These are phyloP conservation scores for Teratosphaeria pseudoeucalypti DNA, from an alignment of 2,329 filamentous ascomycete genomes.

Conservation along the genomic window DNA sequence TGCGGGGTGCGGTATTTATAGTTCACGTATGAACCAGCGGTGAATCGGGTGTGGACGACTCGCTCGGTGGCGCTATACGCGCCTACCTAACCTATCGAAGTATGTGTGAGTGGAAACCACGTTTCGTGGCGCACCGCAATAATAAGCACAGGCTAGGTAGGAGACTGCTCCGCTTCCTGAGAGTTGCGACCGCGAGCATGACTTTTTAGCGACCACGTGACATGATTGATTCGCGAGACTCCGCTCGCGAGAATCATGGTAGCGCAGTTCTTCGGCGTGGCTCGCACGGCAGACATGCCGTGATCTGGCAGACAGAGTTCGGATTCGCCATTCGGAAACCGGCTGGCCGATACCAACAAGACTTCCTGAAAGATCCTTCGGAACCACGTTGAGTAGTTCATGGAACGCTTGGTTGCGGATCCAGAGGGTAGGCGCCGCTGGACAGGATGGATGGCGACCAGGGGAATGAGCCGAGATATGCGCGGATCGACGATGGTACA, in stretches of 20 bases:
- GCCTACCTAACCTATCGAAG: background rate
- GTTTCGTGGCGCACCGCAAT: background rate
- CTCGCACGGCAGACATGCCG: background rate
- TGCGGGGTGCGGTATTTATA: background rate
- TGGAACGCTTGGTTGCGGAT: background rate
- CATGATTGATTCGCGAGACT: background rate
- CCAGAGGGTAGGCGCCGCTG: background rate
- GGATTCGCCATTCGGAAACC: background rate
- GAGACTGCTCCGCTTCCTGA: background rate
- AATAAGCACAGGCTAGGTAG: background rate
- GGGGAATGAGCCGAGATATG: background rate
- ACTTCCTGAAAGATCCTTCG: background rate
- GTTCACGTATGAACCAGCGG: background rate
- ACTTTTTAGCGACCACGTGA: background rate
- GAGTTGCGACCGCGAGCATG: background rate
- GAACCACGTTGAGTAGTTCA: background rate
- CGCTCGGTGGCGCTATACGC: background rate
- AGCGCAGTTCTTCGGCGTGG: background rate
- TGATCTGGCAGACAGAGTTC: background rate
- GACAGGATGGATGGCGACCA: background rate
- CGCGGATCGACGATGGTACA: background rate
- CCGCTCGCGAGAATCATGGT: background rate
- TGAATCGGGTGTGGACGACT: background rate
- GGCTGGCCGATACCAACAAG: background rate
- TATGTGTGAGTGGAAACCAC: background rate